These are phyloP conservation scores for Zelopaecilomyces penicillatus DNA, from an alignment of 2,329 filamentous ascomycete species.

Conservation along the genomic window DNA sequence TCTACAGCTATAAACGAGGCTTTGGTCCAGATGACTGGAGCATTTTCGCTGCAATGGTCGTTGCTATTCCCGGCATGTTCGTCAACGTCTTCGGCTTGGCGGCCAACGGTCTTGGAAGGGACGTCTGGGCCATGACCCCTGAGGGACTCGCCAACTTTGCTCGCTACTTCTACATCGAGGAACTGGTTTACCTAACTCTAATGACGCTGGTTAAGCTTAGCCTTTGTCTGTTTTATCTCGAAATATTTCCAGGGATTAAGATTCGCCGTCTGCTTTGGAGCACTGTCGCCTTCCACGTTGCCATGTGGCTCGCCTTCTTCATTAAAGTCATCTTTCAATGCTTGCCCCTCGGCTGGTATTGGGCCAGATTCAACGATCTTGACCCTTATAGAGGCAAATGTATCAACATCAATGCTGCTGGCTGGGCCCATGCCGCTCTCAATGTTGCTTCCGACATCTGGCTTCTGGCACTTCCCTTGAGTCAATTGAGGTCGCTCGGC, in stretches of 20 bases:
- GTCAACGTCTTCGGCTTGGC: constrained; percentile 16
- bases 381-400: constrained; percentile 29
- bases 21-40: constrained; percentile 25
- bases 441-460: constrained; percentile 34
- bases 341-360: constrained; percentile 30
- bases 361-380: constrained; percentile 33
- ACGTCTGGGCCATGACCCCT: constrained; percentile 23
- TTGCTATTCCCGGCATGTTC: constrained; percentile 14
- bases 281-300: constrained; percentile 22
- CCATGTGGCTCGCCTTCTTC: constrained; percentile 23
- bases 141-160: constrained; percentile 14
- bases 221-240: constrained; percentile 33
- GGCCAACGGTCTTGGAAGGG: constrained; percentile 22
- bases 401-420: constrained; percentile 29
- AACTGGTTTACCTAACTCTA: constrained; percentile 31
- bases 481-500: constrained; percentile 26
- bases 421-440: constrained; percentile 34
- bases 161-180: constrained; percentile 22
- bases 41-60: constrained; percentile 15
- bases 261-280: constrained; percentile 26
- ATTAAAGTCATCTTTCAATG: constrained; percentile 29
- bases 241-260: constrained; percentile 27
- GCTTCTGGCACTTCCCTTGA: constrained; percentile 35
- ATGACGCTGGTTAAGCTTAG: constrained; percentile 32
- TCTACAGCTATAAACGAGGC: constrained; percentile 19